Evolutionary conservation across 306 rosid genomes (phyloP), one percentile per base, ranked within the genome.

Genomic region (Prunus mongolica): DNA sequence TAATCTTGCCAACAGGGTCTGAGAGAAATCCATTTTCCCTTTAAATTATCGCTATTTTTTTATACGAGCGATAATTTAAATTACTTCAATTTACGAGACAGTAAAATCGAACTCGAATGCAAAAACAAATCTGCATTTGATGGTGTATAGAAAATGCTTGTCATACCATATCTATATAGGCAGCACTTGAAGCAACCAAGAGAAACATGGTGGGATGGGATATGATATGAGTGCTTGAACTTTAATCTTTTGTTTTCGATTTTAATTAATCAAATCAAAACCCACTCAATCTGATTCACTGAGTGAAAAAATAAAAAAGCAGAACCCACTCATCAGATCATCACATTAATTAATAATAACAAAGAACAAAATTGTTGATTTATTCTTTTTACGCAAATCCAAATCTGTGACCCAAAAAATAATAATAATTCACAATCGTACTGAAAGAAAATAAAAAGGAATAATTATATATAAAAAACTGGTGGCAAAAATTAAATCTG

Each of bases 401-500:
- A 13, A 45, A 22, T 9, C 12, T 44, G 27, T 41, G 11, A 14
- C n/a, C 18, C 5, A 11, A 56, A 25, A 5, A 58, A 56, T 2
- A 57, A 32, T 8, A 24, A 64, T 20, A 55, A 73, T 66, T 65
- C 79, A 57, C 70, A 79, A 25, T n/a, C 41, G 45, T 34, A n/a
- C n/a, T 13, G 41, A 34, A 34, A 34, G 8, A 34, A 34, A 34
- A 34, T 5, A 45, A 54, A 5, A 41, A 67, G 4, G 69, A 69
- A 4, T 61, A 5, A 76, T 55, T 24, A 50, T 65, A 38, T 9
- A 38, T 5, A 76, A 52, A 78, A 69, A 70, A 38, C 54, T 32
- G n/a, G 64, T 73, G 63, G 19, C 38, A 52, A 79, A 57, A 71
- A 76, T 60, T 68, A 61, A 79, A 80, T 22, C 28, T 61, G 18